A percentile compares a stretch with the other conserved stretches of the same genome.
These are phyloP conservation scores for Trichoderma asperelloides DNA, from an alignment of 495 filamentous ascomycete genomes.

Conservation along the genomic window DNA sequence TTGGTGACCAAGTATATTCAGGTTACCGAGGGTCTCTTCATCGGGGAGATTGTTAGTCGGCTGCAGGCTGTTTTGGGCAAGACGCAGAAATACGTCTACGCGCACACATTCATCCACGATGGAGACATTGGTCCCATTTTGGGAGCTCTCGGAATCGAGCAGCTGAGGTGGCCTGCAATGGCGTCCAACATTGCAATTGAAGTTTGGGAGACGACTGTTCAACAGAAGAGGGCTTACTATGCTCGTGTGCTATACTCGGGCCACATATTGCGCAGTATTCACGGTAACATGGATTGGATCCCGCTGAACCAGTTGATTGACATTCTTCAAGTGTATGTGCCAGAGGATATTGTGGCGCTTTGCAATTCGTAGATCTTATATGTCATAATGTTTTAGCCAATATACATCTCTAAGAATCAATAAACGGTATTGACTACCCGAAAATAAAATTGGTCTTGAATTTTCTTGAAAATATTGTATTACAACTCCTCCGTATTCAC, in stretches of 20 bases:
- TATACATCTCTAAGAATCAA: no score
- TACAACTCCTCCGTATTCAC: neutral
- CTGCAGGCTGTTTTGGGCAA: neutral
- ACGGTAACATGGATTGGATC: neutral
- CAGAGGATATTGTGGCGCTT: neutral
- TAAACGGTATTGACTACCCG: no score
- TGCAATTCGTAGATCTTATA: neutral
- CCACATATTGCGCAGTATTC: neutral
- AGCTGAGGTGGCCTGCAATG: neutral
- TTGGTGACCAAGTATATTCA: neutral
- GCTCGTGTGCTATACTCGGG: neutral
- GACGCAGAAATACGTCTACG: neutral
- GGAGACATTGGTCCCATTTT: neutral
- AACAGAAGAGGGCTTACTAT: neutral
- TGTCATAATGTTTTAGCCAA: no score
- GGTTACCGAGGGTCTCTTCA: neutral
- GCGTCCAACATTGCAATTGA: neutral
- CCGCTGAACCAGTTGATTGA: neutral
- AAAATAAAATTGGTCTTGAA: no score
- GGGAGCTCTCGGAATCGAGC: neutral
- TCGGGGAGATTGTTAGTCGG: neutral
- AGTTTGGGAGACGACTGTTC: neutral
- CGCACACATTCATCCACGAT: neutral
- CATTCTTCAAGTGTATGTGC: constrained; percentile 1
- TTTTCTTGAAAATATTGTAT: no score